phyloP scores from a whole-genome alignment of 495 filamentous ascomycete genomes.

The Thermothielavioides terrestris region DNA sequence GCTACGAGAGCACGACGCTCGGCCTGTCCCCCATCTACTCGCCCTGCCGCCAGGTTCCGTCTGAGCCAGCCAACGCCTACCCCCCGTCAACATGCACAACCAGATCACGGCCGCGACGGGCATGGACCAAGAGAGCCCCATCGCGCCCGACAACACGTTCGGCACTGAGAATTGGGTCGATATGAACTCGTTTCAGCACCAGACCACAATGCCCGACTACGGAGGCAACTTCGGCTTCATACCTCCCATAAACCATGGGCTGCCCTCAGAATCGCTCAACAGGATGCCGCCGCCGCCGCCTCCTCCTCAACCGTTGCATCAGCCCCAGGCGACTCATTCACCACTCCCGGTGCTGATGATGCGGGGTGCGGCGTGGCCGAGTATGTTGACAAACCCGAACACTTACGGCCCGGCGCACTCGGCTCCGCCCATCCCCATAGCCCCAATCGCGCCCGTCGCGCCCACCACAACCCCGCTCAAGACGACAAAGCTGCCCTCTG shows the following conservation, averaged over 20 bases:
- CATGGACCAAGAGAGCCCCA: slow-evolving; percentile 41
- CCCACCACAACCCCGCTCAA: slow-evolving; percentile 45
- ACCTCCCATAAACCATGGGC: slow-evolving; percentile 35
- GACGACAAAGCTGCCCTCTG: slow-evolving; percentile 35
- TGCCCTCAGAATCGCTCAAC: slow-evolving; percentile 38
- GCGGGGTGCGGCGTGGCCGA: slow-evolving; percentile 61
- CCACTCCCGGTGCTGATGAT: slow-evolving; percentile 53
- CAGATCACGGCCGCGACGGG: slow-evolving; percentile 39
- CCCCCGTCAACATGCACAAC: slow-evolving; percentile 40
- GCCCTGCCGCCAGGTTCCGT: slow-evolving; percentile 24
- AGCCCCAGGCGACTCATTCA: slow-evolving; percentile 30
- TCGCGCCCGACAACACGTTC: slow-evolving; percentile 35
- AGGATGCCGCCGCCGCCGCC: slow-evolving; percentile 38
- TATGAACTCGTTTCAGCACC: slow-evolving; percentile 37
- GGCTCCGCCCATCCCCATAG: slow-evolving; percentile 48
- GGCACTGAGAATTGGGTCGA: slow-evolving; percentile 38
- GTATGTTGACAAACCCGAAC: slow-evolving; percentile 54
- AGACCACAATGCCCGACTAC: slow-evolving; percentile 41
- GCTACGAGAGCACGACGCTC: slow-evolving; percentile 12
- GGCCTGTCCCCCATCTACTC: slow-evolving; percentile 17
- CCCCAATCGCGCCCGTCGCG: no score
- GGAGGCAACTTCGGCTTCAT: slow-evolving; percentile 33
- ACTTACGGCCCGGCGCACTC: slow-evolving; percentile 33
- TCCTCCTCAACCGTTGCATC: slow-evolving; percentile 29
- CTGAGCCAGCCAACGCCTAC: slow-evolving; percentile 21